Evolutionary conservation across 345 rosid species (phyloP), one percentile per base, ranked within the genome.

Genomic region (Eucalyptus urophylla): DNA sequence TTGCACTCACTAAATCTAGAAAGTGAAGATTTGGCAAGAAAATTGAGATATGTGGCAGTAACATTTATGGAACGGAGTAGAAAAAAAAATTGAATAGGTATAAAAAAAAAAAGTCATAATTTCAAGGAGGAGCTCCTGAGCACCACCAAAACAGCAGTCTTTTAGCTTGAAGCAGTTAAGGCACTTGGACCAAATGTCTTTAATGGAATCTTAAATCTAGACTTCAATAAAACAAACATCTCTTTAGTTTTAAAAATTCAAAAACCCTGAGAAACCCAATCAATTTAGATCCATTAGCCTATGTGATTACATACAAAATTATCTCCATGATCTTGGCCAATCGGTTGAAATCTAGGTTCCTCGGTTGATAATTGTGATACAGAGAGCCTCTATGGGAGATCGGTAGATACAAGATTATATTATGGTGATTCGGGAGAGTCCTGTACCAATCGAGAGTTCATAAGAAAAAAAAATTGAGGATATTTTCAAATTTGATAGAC

Each of bases 141-240:
- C 31, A 27, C 2, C 69, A 27, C 16, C 4, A 60, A 60, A 60
- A 60, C 16, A 60, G 15, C 15, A 12, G 4, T 12, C 33, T 60
- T 60, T 3, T 27, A 1, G 31, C 33, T 60, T 4, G 31, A 4
- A 62, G 31, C 8, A 29, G 16, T 62, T 7, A 62, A 13, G 29
- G 33, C 16, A 29, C 33, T 7, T 6, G 16, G 9, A 2, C 17
- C 17, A 29, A 0, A 6, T 29, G 72, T 1, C 8, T 29, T 29
- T 14, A 14, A 29, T 62, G 37, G 76, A 14, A 7, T 7, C 5
- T 29, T 29, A 0, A 29, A n/a, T n/a, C 76, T 0, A 65, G 2
- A 14, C 37, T 65, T n/a, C 37, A n/a, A 0, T 29, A 4, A 62
- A 62, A 62, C 19, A 65, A 7, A n/a, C 72, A n/a, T 65, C 37